These are phyloP conservation scores for Solanum pinnatisectum DNA, from an alignment of 257 asterid genomes.

Conservation along the genomic window DNA sequence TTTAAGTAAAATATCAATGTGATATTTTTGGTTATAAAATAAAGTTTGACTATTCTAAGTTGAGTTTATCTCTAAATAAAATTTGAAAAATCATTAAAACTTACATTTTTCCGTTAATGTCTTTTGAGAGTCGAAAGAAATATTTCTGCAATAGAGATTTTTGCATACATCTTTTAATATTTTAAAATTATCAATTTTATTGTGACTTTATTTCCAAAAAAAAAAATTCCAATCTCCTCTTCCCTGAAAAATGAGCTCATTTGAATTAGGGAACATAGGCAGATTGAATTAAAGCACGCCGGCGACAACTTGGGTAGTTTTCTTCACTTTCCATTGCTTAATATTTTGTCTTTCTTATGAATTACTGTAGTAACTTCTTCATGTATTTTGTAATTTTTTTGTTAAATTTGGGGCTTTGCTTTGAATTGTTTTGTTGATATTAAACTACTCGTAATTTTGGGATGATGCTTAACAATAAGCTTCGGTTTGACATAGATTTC, in stretches of 20 bases:
- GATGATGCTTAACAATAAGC: neutral
- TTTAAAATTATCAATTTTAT: too few relatives aligned
- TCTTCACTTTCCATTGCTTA: neutral
- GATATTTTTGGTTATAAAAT: too few relatives aligned
- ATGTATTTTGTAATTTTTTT: neutral
- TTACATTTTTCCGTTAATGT: too few relatives aligned
- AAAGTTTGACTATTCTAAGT: neutral
- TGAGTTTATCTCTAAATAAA: neutral
- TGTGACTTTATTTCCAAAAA: too few relatives aligned
- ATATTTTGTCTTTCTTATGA: neutral
- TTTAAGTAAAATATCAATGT: neutral
- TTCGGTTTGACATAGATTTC: neutral
- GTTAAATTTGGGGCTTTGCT: neutral
- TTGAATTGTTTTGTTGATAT: neutral
- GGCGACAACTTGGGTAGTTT: neutral
- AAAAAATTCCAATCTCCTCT: too few relatives aligned
- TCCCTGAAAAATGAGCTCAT: neutral
- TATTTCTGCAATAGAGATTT: too few relatives aligned
- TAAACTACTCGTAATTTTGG: neutral
- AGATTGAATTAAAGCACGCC: neutral
- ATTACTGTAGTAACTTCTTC: neutral
- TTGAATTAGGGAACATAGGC: neutral
- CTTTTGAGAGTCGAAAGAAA: too few relatives aligned
- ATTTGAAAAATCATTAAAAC: neutral
- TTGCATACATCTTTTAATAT: too few relatives aligned